These are phyloP conservation scores for Porphyrellus sp. DNA, from an alignment of 1,284 basidiomycete species.

Conservation along the genomic window DNA sequence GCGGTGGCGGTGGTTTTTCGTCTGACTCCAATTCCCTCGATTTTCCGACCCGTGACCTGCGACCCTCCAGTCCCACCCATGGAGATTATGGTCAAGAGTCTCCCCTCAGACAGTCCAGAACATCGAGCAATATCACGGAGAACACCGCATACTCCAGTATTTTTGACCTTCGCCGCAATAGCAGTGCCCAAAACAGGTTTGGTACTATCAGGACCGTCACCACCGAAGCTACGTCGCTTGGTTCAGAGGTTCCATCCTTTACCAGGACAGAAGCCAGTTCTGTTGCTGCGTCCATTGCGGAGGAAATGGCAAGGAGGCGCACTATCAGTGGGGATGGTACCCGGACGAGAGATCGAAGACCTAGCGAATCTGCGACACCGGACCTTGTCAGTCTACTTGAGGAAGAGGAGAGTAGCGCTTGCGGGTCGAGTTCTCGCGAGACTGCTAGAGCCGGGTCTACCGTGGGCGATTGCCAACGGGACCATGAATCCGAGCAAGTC, in stretches of 20 bases:
- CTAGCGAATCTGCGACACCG: constrained; percentile 55
- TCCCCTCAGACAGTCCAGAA: constrained; percentile 45
- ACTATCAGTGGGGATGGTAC: constrained; percentile 33
- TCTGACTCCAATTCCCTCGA: constrained; percentile 26
- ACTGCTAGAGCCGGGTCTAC: constrained; percentile 28
- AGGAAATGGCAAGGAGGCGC: constrained; percentile 46
- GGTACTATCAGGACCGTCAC: constrained; percentile 76
- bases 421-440: constrained; percentile 36
- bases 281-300: constrained; percentile 42
- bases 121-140: constrained; percentile 53
- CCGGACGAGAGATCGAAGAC: constrained; percentile 50
- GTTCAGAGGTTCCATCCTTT: constrained; percentile 55
- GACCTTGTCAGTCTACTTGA: constrained; percentile 69
- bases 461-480: constrained; percentile 11
- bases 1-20: constrained; percentile 33
- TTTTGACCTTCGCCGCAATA: constrained; percentile 49
- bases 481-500: constrained; percentile 35
- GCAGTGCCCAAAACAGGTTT: constrained; percentile 53
- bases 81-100: constrained; percentile 43
- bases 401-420: constrained; percentile 63
- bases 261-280: constrained; percentile 58
- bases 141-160: constrained; percentile 62
- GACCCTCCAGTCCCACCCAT: constrained; percentile 18
- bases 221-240: constrained; percentile 69
- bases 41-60: constrained; percentile 31